Percentiles rank a stretch among this genome's conserved stretches.
Evolutionary conservation across 441 rosid species (phyloP).

Genomic region (Adansonia rubrostipa): DNA sequence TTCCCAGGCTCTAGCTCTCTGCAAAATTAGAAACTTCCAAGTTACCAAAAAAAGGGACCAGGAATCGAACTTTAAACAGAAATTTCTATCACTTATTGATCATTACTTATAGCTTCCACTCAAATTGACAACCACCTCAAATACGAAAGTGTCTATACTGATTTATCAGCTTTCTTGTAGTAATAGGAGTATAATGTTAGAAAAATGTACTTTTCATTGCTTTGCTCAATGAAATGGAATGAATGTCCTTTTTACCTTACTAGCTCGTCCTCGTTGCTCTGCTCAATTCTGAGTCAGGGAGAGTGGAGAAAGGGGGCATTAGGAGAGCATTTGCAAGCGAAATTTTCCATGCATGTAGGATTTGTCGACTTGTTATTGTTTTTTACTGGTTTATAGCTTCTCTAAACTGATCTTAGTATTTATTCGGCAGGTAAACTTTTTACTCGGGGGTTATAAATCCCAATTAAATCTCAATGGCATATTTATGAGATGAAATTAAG

Average conservation of each 20-base stretch:
- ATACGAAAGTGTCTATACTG: not conserved
- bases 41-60: too few species aligned
- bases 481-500: not conserved
- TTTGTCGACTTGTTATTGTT: not conserved
- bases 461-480: not conserved
- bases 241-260: not conserved
- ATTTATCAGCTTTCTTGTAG: too few species aligned
- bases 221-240: not conserved
- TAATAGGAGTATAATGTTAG: not conserved
- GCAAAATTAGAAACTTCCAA: too few species aligned
- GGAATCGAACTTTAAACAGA: too few species aligned
- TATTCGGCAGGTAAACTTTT: not conserved
- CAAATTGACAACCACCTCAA: not conserved
- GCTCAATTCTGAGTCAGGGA: not conserved
- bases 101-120: not conserved
- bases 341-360: not conserved
- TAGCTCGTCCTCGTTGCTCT: not conserved
- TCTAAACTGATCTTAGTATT: not conserved
- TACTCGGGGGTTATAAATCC: not conserved
- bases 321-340: not conserved
- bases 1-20: too few species aligned
- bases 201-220: not conserved
- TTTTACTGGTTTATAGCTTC: slow-evolving; percentile 1
- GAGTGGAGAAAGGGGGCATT: not conserved
- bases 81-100: too few species aligned